Percentiles rank a stretch among this genome's conserved stretches.
These are phyloP conservation scores for Chenopodium formosanum DNA, from an alignment of 148 eudicot species.

Conservation along the genomic window DNA sequence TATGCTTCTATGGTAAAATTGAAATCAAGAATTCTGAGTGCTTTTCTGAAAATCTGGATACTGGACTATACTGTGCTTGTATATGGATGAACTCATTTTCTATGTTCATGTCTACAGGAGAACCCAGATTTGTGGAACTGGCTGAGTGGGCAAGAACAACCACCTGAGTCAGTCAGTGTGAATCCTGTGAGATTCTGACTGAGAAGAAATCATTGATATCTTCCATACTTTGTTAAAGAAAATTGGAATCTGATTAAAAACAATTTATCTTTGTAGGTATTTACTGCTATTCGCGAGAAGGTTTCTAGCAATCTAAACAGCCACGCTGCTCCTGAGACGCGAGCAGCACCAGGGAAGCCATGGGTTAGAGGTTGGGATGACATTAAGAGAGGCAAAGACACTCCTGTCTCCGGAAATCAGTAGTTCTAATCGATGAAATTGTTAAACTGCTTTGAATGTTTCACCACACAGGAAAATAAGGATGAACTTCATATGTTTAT, in stretches of 20 bases:
- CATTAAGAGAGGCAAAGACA: constrained; percentile 67
- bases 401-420: constrained; percentile 82
- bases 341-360: constrained; percentile 76
- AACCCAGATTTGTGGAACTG: constrained; percentile 97
- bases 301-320: constrained; percentile 60
- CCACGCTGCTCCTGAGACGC: constrained; percentile 75
- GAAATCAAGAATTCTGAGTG: neutral
- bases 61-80: neutral
- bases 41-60: too few species aligned
- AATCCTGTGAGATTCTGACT: constrained; percentile 62
- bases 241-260: neutral
- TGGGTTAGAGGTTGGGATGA: constrained; percentile 99
- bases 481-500: neutral
- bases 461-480: neutral
- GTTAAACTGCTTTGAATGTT: constrained; percentile 3
- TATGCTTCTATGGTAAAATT: neutral
- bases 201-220: neutral
- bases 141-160: constrained; percentile 78
- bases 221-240: neutral
- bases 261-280: constrained; percentile 49
- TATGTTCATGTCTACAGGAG: constrained; percentile 48
- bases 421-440: constrained; percentile 27
- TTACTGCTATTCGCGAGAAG: constrained; percentile 60
- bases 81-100: neutral
- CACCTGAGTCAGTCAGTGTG: constrained; percentile 60